Evolutionary conservation across 352 stramenopile species (phyloP), one percentile per base, ranked within the genome.

Genomic region (Elongisporangium undulatum): DNA sequence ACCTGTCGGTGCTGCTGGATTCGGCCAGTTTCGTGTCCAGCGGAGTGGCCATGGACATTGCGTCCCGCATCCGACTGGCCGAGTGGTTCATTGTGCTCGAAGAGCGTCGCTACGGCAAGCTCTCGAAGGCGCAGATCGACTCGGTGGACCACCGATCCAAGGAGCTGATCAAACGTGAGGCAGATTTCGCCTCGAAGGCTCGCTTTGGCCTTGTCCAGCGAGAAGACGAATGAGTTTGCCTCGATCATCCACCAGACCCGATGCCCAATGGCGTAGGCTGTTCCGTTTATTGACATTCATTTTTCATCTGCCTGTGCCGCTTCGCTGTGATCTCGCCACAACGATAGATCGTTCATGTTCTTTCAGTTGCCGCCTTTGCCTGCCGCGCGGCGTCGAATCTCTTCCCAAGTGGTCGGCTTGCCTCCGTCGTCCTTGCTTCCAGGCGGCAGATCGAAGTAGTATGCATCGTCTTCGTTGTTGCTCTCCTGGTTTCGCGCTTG

Each of bases 351-450:
- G 13, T 53, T 15, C 50, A 53, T 49, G 13, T 19, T 17, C 21
- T 53, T 53, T 85, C 59, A 91, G 63, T 88, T 87, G 51, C 69
- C 62, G 19, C 53, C 24, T 10, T 75, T 66, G 15, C 75, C 60
- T 26, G 76, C 71, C 51, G 77, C 76, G 12, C 77, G 84, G 52
- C 77, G 74, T 39, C 84, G 82, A 23, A 94, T 82, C 24, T 94
- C 82, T 48, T 94, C 82, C 84, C 84, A 94, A 8, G 82, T 89
- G 13, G 79, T 91, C 8, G 72, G 68, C 39, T 87, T 81, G 20
- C 41, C 55, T 2, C 56, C 52, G 16, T 54, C 38, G 9, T 82
- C 67, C 13, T 77, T 56, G 19, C 58, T 71, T 19, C 34, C 34
- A 8, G 56, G 38, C n/a, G 63, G 54, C 9, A 55, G 55, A 4